Evolutionary conservation across 2,329 filamentous ascomycete species (phyloP), one percentile per base, ranked within the genome.

Genomic region (Sarocladium strictum): DNA sequence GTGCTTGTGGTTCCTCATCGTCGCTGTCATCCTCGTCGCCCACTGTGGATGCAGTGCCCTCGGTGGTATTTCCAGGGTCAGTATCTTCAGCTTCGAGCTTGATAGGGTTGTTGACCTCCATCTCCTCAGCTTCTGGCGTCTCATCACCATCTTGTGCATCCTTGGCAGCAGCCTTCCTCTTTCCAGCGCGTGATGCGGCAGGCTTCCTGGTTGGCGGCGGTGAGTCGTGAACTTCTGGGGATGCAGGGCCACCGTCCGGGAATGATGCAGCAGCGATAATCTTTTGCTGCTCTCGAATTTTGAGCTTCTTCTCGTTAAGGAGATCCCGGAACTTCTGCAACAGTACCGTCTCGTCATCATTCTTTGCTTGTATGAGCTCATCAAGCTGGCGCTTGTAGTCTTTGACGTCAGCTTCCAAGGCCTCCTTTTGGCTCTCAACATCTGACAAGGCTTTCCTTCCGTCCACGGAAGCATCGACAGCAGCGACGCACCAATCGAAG

Each of bases 231-330:
- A 54, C 35, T 35, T 47, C 24, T 5, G 43, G 32, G 40, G 52
- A 35, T 12, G 7, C 10, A 3, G 37, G 35, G 2, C 43, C 54
- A 54, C 75, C 71, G 9, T 51, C 27, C n/a, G 29, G 11, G 33
- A 76, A 65, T 53, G 77, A 75, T 2, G 74, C 74, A 2, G 71
- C 60, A 3, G 72, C 67, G 23, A 90, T 69, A 19, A 87, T 69
- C 37, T 80, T 77, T 62, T 87, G 84, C 68, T 90, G 87, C 61
- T 90, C 81, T 41, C 88, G 73, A 51, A 92, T 91, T 69, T 89
- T 91, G 53, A 85, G 73, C 68, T 92, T 92, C 72, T 93, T 93
- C 66, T 87, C 82, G 61, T 92, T 92, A 1, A 92, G 72, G 2
- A 93, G 72, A 54, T 81, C 75, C 54, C 81, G 78, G 61, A 90